A percentile compares a stretch with the other conserved stretches of the same genome.
These are phyloP conservation scores for Dipodascopsis uninucleata DNA, from an alignment of 805 yeast genomes.

Conservation along the genomic window DNA sequence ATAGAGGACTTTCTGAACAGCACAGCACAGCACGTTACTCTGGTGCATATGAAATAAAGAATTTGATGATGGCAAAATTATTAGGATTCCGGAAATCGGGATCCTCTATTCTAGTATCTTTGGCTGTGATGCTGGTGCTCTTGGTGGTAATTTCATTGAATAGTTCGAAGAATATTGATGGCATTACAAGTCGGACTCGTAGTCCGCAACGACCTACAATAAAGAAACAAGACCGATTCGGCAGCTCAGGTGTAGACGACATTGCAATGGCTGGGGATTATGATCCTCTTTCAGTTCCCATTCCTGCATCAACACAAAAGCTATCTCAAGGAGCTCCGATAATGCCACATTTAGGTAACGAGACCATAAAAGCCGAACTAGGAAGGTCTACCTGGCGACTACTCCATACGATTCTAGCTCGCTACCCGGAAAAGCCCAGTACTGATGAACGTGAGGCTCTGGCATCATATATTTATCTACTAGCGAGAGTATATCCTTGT, in stretches of 20 bases:
- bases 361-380: slow-evolving; percentile 71
- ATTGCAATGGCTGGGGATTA: slow-evolving; percentile 28
- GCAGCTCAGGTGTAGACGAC: no score
- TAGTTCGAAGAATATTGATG: no score
- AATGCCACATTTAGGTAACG: slow-evolving; percentile 94
- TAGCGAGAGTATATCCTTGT: slow-evolving; percentile 93
- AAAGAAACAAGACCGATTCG: not conserved
- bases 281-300: slow-evolving; percentile 25
- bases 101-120: no score
- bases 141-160: no score
- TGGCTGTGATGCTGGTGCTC: no score
- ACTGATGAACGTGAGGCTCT: slow-evolving; percentile 60
- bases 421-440: slow-evolving; percentile 84
- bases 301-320: slow-evolving; percentile 27
- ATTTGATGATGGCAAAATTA: no score
- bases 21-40: no score
- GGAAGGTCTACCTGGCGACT: slow-evolving; percentile 92
- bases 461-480: slow-evolving; percentile 59
- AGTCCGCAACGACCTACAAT: no score
- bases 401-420: slow-evolving; percentile 85
- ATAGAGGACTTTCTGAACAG: no score
- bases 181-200: no score
- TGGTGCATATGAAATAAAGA: no score
- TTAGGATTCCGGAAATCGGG: no score
- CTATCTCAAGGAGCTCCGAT: slow-evolving; percentile 46